Conservation (phyloP, 495 filamentous ascomycete genomes). For the Aspergillus egyptiacus region DNA sequence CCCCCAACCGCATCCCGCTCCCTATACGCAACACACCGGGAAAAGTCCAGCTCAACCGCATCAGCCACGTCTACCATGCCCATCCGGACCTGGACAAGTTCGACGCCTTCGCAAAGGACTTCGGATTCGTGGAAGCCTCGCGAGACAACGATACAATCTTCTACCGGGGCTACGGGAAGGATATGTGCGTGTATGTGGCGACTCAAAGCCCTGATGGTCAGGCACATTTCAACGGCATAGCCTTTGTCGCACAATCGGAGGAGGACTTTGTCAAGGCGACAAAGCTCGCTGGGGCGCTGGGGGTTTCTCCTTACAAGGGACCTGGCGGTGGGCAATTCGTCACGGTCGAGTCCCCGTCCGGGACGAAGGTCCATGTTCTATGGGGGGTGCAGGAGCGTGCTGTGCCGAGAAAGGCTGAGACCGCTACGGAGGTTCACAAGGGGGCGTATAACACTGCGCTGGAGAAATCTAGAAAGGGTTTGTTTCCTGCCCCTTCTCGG, state of each 20-base stretch:
- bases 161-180: constrained; percentile 53
- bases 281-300: background rate
- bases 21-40: no score
- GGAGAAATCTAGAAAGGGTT: constrained; percentile 24
- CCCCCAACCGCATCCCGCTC: no score
- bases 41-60: constrained; percentile 45
- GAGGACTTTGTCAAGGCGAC: background rate
- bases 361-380: constrained; percentile 29
- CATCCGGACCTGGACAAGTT: constrained; percentile 46
- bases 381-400: constrained; percentile 44
- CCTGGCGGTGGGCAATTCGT: constrained; percentile 32
- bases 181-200: constrained; percentile 50
- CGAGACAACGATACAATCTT: constrained; percentile 44
- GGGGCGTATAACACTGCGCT: constrained; percentile 23
- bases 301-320: constrained; percentile 5
- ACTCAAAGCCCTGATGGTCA: constrained; percentile 40
- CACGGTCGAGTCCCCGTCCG: constrained; percentile 31
- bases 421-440: constrained; percentile 37
- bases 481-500: no score
- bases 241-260: constrained; percentile 4
- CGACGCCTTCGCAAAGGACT: constrained; percentile 46
- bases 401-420: constrained; percentile 25
- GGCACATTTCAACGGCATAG: constrained; percentile 52
- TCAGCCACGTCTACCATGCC: constrained; percentile 53
- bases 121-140: constrained; percentile 47